Conservation (phyloP, 164 flowering plant species). For the Chloranthus sessilifolius region DNA sequence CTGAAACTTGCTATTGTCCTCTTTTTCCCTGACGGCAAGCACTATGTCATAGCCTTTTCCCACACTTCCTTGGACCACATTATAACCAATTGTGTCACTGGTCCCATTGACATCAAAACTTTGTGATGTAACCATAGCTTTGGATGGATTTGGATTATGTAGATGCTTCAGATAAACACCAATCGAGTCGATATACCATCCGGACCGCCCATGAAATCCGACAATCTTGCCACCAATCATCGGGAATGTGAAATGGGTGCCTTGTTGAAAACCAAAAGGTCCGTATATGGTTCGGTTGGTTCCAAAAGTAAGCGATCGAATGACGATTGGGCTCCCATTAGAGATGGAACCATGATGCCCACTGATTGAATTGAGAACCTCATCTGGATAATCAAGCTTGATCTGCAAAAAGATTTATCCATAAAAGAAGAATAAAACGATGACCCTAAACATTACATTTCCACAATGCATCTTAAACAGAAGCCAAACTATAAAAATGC, state of each 20-base stretch:
- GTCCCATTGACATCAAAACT: conserved; percentile 10
- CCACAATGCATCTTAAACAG: no score
- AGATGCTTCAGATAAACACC: conserved; percentile 58
- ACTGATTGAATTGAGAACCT: conserved; percentile 51
- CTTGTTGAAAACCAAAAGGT: conserved; percentile 64
- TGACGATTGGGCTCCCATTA: conserved; percentile 27
- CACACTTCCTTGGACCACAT: conserved; percentile 52
- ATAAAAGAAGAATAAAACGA: no score
- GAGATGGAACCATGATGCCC: conserved; percentile 54
- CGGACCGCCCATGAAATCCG: conserved; percentile 66
- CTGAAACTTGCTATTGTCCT: conserved; percentile 10
- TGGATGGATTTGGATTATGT: conserved; percentile 19
- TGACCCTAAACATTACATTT: no score
- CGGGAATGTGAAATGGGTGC: conserved; percentile 50
- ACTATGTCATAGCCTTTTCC: conserved; percentile 43
- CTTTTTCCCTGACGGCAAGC: conserved; percentile 48
- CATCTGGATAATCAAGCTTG: conserved; percentile 63
- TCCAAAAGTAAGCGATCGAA: conserved; percentile 56
- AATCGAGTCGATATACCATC: conserved; percentile 62
- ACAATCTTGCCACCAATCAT: conserved; percentile 48
- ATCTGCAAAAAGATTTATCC: conserved; percentile 61
- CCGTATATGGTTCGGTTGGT: conserved; percentile 66
- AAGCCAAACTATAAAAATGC: no score
- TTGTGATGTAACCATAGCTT: conserved; percentile 22
- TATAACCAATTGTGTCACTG: conserved; percentile 26